Evolutionary conservation across 2,329 filamentous ascomycete genomes (phyloP), one percentile per base, ranked within the genome.

Genomic region (Zarea fungicola): DNA sequence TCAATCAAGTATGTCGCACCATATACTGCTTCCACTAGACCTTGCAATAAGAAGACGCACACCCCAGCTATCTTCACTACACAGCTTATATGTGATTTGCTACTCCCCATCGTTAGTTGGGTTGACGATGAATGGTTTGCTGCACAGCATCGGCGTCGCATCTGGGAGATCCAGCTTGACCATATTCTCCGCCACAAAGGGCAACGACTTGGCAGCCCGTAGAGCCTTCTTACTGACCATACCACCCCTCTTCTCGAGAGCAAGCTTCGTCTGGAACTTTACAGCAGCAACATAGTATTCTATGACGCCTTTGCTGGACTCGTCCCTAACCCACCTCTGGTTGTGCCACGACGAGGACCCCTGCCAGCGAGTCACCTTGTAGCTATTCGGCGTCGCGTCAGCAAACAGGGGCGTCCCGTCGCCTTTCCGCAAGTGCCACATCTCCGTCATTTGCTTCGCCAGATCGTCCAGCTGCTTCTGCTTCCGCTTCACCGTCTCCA

Each of bases 401-500:
- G 65, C 62, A 19, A 58, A 60, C 2, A 72, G 56, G 3, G 60
- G 48, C 4, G 42, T 45, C 1, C 63, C 66, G 31, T 70, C 67
- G 2, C n/a, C 32, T 16, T 65, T 60, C 48, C 51, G 58, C 51
- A 68, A 67, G 36, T 59, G 59, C 67, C 65, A 70, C n/a, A 52
- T 54, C 23, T 62, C 56, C 1, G 61, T 52, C 46, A 65, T 65
- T 42, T 66, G 57, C 13, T 61, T 53, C 5, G 70, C 68, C n/a
- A 79, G 71, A 7, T 57, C 55, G 34, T 75, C 62, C 3, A 79
- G 58, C 54, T 78, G 72, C 0, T 52, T 56, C 47, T 66, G 69
- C 52, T 75, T 74, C 11, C 71, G 62, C 43, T 69, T 64, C 6
- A 77, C 49, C 3, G 70, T 73, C 58, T 80, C 77, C 14, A 77